Conservation (phyloP, 495 filamentous ascomycete species). For the Lasiosphaeriaceae sp. region DNA sequence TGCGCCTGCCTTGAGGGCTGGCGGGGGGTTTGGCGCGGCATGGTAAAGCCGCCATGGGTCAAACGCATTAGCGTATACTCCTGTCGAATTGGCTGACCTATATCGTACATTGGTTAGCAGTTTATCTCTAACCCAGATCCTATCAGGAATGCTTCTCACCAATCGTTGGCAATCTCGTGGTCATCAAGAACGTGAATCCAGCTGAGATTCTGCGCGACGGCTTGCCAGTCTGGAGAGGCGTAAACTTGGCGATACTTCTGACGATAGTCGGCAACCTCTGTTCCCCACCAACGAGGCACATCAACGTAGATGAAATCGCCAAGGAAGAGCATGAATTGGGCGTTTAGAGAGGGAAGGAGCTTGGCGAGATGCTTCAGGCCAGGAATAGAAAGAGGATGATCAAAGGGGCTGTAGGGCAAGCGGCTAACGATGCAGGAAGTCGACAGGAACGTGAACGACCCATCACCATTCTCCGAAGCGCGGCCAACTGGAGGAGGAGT, state of each 20-base stretch:
- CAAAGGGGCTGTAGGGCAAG: slow-evolving; percentile 79
- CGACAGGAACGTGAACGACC: slow-evolving; percentile 79
- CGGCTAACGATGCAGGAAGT: slow-evolving; percentile 87
- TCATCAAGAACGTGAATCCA: slow-evolving; percentile 97
- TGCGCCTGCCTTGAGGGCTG: slow-evolving; percentile 38
- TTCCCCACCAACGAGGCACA: slow-evolving; percentile 75
- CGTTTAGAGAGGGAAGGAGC: slow-evolving; percentile 56
- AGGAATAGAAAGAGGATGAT: slow-evolving; percentile 75
- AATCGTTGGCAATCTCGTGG: slow-evolving; percentile 94
- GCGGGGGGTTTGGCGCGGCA: slow-evolving; percentile 74
- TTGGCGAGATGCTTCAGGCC: slow-evolving; percentile 70
- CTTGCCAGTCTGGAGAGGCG: slow-evolving; percentile 82
- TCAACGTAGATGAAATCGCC: slow-evolving; percentile 99
- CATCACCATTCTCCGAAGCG: slow-evolving; percentile 50
- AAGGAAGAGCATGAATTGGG: slow-evolving; percentile 94
- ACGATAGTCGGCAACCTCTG: slow-evolving; percentile 68
- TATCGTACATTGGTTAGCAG: too few species aligned
- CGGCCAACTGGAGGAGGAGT: slow-evolving; percentile 60
- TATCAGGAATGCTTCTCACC: slow-evolving; percentile 41
- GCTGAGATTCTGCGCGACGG: slow-evolving; percentile 65
- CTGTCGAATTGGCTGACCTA: slow-evolving; percentile 54
- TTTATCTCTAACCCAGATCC: too few species aligned
- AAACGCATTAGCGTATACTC: slow-evolving; percentile 68
- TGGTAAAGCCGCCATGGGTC: slow-evolving; percentile 90
- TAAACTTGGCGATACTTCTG: slow-evolving; percentile 92